A percentile compares a stretch with the other conserved stretches of the same genome.
These are phyloP conservation scores for Thalassia testudinum DNA, from an alignment of 116 monocot species.

Conservation along the genomic window DNA sequence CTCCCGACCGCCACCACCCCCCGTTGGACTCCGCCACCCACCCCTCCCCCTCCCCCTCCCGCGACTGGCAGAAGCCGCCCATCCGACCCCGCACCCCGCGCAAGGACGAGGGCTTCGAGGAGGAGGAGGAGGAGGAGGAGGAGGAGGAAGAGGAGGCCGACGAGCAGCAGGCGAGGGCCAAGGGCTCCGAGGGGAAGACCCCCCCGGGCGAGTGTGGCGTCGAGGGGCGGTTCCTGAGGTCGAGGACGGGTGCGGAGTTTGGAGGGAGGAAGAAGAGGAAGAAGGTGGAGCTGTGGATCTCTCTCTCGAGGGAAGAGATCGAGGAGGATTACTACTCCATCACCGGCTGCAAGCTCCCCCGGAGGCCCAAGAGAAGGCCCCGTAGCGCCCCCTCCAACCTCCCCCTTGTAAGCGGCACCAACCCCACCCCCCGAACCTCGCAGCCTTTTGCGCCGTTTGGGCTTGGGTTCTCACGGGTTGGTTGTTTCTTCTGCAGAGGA, in stretches of 20 bases:
- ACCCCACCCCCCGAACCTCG: no score
- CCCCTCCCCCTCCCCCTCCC: slow-evolving; percentile 2
- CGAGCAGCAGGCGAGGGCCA: not conserved
- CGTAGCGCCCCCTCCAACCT: slow-evolving; percentile 2
- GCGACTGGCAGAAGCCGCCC: slow-evolving; percentile 1
- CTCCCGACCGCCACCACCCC: slow-evolving; percentile 3
- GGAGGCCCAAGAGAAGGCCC: slow-evolving; percentile 10
- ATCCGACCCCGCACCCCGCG: not conserved
- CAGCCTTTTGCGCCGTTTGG: no score
- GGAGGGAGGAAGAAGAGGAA: slow-evolving; percentile 7
- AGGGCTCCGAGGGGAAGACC: not conserved
- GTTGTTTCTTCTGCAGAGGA: no score
- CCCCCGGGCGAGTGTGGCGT: no score
- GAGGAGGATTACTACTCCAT: slow-evolving; percentile 24
- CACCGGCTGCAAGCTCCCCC: slow-evolving; percentile 12
- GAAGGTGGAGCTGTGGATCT: slow-evolving; percentile 10
- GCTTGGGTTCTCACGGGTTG: no score
- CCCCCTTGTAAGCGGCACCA: no score
- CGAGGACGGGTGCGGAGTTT: not conserved
- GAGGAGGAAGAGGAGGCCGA: not conserved
- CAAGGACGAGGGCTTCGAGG: not conserved
- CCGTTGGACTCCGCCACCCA: not conserved
- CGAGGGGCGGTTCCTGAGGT: slow-evolving; percentile 1
- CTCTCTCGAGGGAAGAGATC: slow-evolving; percentile 21
- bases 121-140: not conserved